These are phyloP conservation scores for Phytophthora podocarpi DNA, from an alignment of 352 stramenopile species.

Conservation along the genomic window DNA sequence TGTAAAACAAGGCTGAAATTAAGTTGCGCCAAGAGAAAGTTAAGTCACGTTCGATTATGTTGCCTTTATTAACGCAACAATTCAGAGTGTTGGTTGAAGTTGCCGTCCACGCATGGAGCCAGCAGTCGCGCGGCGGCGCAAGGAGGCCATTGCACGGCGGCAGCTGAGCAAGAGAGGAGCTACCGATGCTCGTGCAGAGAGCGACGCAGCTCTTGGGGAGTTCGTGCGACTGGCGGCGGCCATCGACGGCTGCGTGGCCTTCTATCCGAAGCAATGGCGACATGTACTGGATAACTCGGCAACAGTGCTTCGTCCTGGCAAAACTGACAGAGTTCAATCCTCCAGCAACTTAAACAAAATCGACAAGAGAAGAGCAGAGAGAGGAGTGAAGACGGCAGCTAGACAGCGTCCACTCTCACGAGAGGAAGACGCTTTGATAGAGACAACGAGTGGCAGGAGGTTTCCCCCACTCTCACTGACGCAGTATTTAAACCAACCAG, in stretches of 20 bases:
- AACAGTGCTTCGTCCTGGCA: conserved; percentile 19
- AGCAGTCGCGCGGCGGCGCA: background rate
- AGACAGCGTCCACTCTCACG: conserved; percentile 23
- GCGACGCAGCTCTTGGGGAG: conserved; percentile 6
- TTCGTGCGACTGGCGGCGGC: conserved; percentile 57
- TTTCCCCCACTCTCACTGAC: conserved; percentile 32
- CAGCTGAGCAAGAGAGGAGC: background rate
- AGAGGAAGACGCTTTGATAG: conserved; percentile 43
- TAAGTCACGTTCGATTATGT: conserved; percentile 4
- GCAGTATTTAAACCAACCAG: conserved; percentile 54
- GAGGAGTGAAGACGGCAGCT: background rate
- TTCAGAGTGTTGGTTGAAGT: conserved; percentile 14
- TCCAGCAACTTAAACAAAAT: background rate
- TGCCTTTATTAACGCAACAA: conserved; percentile 5
- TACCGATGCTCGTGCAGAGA: background rate
- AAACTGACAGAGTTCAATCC: background rate
- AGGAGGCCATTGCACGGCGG: background rate
- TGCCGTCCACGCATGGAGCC: conserved; percentile 11
- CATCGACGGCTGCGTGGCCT: conserved; percentile 53
- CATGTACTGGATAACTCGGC: conserved; percentile 50
- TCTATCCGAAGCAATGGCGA: conserved; percentile 64
- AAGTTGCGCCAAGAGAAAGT: background rate
- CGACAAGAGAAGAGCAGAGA: background rate
- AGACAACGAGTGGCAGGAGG: background rate
- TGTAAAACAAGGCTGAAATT: conserved; percentile 19